Base-by-base conservation (phyloP, 805 yeast genomes). In the Scheffersomyces ergatensis region DNA sequence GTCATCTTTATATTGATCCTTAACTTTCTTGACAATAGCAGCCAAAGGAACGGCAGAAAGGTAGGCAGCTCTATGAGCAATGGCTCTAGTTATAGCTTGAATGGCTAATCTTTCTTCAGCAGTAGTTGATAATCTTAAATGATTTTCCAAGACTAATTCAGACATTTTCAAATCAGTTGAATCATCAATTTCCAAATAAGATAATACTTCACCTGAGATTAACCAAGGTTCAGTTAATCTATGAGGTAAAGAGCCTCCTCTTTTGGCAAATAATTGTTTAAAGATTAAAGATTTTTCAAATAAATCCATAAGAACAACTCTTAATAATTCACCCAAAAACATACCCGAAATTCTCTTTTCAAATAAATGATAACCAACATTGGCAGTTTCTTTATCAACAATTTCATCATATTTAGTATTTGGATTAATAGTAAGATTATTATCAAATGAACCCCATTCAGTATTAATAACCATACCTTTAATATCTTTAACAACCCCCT, bases 361-460 rank as follows among this genome's bases (percentile, higher is more conserved):
- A 66, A 89, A 93, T 72, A 90, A 77, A 62, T 93, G 97, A 69
- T 70, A 87, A 6, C 95, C 95, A 30, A 80, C 82, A 62, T 92
- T 92, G 9, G 93, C 76, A 18, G 97, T 85, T 47, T 72, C 74
- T 23, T 67, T 60, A 60, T 92, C 95, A 49, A 92, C 80, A 20
- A 65, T 70, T 36, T 67, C 62, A 67, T 92, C 99, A 60, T 82
- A 90, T 45, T 79, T 77, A 3, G 96, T 86, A 36, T 71, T 76
- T 45, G 97, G 97, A 47, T 92, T 71, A 31, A 81, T 70, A 49
- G 78, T 72, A 46, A 89, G 72, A 17, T 79, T 82, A 58, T 92
- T 92, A 65, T 92, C 98, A 55, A 90, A 92, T 33, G 97, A 89
- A 47, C 98, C 98, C 97, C 98, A 93, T 66, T 93, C 99, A 34